phyloP scores from a whole-genome alignment of 805 yeast genomes.

The Candida khao-thaluensis region DNA sequence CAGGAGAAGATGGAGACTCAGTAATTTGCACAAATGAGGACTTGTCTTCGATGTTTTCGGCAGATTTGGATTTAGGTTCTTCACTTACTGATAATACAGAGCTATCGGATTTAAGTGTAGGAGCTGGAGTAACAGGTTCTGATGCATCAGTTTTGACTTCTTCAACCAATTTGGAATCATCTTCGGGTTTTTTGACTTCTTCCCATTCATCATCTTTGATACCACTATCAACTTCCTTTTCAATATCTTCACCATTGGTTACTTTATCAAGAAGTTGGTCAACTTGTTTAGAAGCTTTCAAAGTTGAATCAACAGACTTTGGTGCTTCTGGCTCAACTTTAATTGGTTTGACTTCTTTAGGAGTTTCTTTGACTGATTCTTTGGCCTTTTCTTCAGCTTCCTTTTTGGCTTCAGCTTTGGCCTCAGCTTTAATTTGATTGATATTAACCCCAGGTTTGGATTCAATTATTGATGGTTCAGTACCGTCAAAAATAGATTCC shows the following conservation, averaged over 20 bases:
- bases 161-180: constrained; percentile 12
- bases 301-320: constrained; percentile 36
- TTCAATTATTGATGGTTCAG: constrained; percentile 48
- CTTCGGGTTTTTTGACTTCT: constrained; percentile 33
- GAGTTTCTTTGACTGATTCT: constrained; percentile 12
- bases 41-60: constrained; percentile 6
- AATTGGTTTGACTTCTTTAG: constrained; percentile 13
- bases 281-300: constrained; percentile 37
- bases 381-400: constrained; percentile 15
- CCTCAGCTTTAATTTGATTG: constrained; percentile 24
- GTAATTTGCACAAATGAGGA: constrained; percentile 1
- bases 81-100: constrained; percentile 4
- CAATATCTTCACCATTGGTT: constrained; percentile 38
- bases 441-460: constrained; percentile 36
- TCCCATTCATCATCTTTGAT: constrained; percentile 42
- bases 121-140: constrained; percentile 12
- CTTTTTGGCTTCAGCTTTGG: constrained; percentile 11
- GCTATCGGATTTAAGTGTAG: constrained; percentile 13
- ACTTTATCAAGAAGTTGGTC: constrained; percentile 37
- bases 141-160: constrained; percentile 12
- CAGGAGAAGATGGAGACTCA: constrained; percentile 6
- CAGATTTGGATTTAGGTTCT: constrained; percentile 12
- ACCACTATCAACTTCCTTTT: constrained; percentile 26
- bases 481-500: constrained; percentile 78
- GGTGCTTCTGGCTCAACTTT: constrained; percentile 15